Conservation (phyloP, 2,329 filamentous ascomycete genomes). For the Rhynchosporium secalis region DNA sequence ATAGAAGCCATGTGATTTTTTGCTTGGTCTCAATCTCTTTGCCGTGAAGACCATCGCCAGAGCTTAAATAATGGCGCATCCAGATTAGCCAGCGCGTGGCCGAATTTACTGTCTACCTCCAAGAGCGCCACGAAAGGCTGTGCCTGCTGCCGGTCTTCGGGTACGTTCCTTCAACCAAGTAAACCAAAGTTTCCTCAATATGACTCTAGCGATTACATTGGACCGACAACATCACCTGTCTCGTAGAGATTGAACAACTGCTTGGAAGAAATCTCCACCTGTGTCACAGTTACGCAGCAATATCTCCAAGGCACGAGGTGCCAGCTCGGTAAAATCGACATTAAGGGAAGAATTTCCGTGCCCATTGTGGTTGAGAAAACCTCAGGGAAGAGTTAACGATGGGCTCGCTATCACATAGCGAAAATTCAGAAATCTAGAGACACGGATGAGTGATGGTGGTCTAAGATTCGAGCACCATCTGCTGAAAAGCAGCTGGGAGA, state of each 20-base stretch:
- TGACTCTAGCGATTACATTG: constrained; percentile 17
- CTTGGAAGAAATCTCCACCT: constrained; percentile 20
- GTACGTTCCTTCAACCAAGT: constrained; percentile 17
- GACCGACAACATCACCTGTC: constrained; percentile 10
- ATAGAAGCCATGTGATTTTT: constrained; percentile 9
- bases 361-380: constrained; percentile 22
- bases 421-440: constrained; percentile 3
- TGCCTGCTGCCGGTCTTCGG: constrained; percentile 18
- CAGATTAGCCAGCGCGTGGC: neutral
- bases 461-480: neutral
- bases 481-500: constrained; percentile 4
- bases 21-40: constrained; percentile 16
- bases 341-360: constrained; percentile 14
- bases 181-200: constrained; percentile 20
- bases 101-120: constrained; percentile 17
- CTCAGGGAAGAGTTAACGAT: constrained; percentile 24
- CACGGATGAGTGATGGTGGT: constrained; percentile 1
- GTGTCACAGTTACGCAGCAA: constrained; percentile 22
- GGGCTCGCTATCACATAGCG: constrained; percentile 1
- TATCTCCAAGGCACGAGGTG: constrained; percentile 21
- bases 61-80: constrained; percentile 13
- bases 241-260: constrained; percentile 10
- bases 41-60: constrained; percentile 9
- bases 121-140: constrained; percentile 15
- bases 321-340: constrained; percentile 16